Base-by-base conservation (phyloP, 164 flowering plant genomes). In the Cinnamomum chago region DNA sequence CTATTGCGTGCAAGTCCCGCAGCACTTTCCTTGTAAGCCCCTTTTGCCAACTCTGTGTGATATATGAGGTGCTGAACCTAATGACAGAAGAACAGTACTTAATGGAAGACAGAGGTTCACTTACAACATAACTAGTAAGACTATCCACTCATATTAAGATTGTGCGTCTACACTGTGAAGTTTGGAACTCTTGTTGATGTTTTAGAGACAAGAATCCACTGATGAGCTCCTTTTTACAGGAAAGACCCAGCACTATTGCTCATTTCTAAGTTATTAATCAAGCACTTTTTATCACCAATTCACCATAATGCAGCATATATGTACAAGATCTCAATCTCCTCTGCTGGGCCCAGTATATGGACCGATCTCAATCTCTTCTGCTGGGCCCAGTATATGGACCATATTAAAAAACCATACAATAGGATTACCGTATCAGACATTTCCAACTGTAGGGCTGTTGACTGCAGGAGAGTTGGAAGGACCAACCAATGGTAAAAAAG, bases 51-150 rank as follows among this genome's bases (percentile, higher is more conserved):
- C 77, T 95, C 99, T 58, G 79, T 70, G 77, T 90, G 88, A 84
- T 95, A 95, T 77, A 93, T 88, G 73, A 95, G 94, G 78, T 95
- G 91, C 47, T 88, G 86, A 55, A 95, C 93, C 99, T 95, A 79
- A 65, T 25, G 66, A 23, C 11, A 65, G 50, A 20, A 65, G 14
- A 5, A 64, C 12, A 64, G 22, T 64, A 12, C 5, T 64, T 4
- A 17, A n/a, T 5, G 14, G 27, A 22, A 3, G 20, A 27, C 12
- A 47, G 20, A 65, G n/a, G 12, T 47, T 50, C 27, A 35, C 47
- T 67, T 25, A 18, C n/a, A 13, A 14, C 60, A 15, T 14, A 14
- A 55, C n/a, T 20, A 55, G 60, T 55, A 55, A 55, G n/a, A 55
- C 0, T 3, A 55, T 55, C 20, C 20, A 55, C 60, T 55, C 60